Conservation (phyloP, 225 moss, liverwort and hornwort species). For the Thuidium tamariscinum region DNA sequence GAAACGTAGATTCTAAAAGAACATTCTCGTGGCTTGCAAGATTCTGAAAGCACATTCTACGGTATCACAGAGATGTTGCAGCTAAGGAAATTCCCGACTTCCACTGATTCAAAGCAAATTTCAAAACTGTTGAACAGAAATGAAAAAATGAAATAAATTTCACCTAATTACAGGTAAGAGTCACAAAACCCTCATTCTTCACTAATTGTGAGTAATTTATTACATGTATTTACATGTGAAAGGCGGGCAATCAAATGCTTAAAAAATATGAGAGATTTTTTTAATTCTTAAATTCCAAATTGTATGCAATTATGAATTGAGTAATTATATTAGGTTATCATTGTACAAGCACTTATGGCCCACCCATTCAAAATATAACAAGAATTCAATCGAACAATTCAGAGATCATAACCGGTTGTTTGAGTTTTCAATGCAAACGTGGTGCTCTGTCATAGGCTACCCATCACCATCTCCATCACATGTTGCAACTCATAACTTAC, state of each 20-base stretch:
- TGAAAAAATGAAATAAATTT: neutral
- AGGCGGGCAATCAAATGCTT: neutral
- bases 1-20: neutral
- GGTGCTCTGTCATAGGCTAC: no score
- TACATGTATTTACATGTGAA: neutral
- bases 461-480: no score
- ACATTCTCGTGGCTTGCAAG: neutral
- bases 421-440: no score
- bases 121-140: neutral
- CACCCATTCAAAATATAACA: neutral
- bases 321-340: neutral
- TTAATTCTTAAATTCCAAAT: no score
- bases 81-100: neutral
- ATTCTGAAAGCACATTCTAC: neutral
- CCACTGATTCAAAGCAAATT: neutral
- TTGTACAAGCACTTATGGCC: fast-evolving
- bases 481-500: no score
- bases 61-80: neutral
- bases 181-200: no score
- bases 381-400: neutral
- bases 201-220: neutral
- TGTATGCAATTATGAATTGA: no score
- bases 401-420: neutral
- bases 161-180: no score
- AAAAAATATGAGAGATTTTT: no score